Evolutionary conservation across 2,329 filamentous ascomycete species (phyloP).

Genomic region (Penicillium sp.): DNA sequence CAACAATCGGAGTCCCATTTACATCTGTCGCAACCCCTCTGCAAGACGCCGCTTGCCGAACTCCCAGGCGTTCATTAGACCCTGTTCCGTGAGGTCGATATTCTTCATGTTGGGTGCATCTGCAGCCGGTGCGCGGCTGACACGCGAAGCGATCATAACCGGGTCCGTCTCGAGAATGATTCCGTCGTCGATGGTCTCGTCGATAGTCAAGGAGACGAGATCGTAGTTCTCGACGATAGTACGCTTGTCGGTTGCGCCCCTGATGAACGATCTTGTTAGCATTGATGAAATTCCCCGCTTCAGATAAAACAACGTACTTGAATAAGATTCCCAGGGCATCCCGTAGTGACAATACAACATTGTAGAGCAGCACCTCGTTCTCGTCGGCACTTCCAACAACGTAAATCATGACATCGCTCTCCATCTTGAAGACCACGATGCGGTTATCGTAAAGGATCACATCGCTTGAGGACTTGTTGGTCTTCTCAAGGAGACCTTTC

Average conservation of each 20-base stretch:
- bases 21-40: conserved; percentile 67
- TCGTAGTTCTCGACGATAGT: conserved; percentile 99
- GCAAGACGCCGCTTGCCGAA: conserved; percentile 86
- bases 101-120: conserved; percentile 82
- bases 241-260: conserved; percentile 92
- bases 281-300: background rate
- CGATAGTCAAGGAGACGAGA: conserved; percentile 81
- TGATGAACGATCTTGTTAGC: conserved; percentile 33
- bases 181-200: conserved; percentile 90
- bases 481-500: conserved; percentile 91
- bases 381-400: conserved; percentile 84
- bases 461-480: conserved; percentile 86
- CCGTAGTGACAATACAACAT: conserved; percentile 79
- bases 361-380: conserved; percentile 95
- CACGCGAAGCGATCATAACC: conserved; percentile 81
- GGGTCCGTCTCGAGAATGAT: conserved; percentile 97
- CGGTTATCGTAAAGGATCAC: conserved; percentile 96
- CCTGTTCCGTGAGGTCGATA: conserved; percentile 92
- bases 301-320: conserved; percentile 54
- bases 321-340: conserved; percentile 85
- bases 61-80: conserved; percentile 85
- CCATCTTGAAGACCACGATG: conserved; percentile 94
- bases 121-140: conserved; percentile 82
- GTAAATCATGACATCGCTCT: conserved; percentile 94
- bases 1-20: conserved; percentile 15